Percentiles rank a stretch among this genome's conserved stretches.
phyloP scores from a whole-genome alignment of 1,139 yeast genomes.

The Hansenula sp. region DNA sequence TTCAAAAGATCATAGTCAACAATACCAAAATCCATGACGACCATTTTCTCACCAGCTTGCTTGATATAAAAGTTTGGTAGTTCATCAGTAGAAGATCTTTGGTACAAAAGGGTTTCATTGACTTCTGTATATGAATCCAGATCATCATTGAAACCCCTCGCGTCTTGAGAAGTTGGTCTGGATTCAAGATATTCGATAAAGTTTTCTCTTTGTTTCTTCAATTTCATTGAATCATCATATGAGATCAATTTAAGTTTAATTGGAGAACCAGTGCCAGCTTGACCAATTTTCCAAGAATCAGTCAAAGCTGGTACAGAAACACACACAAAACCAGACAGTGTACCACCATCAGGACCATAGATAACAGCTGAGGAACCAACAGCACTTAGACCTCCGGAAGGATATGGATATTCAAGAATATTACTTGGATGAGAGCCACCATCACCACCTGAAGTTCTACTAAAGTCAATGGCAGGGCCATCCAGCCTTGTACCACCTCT shows the following conservation, averaged over 20 bases:
- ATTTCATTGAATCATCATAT: constrained; percentile 26
- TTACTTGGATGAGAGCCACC: constrained; percentile 38
- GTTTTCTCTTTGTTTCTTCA: constrained; percentile 21
- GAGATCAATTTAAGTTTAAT: constrained; percentile 27
- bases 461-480: constrained; percentile 31
- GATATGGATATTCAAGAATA: constrained; percentile 33
- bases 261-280: constrained; percentile 28
- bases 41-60: constrained; percentile 34
- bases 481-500: constrained; percentile 34
- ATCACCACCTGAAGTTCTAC: constrained; percentile 31
- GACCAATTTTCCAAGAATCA: constrained; percentile 37
- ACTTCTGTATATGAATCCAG: constrained; percentile 20
- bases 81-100: constrained; percentile 9
- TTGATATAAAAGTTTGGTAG: constrained; percentile 26
- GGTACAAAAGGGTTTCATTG: constrained; percentile 19
- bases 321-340: constrained; percentile 34
- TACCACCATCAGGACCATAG: constrained; percentile 35
- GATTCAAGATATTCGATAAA: constrained; percentile 21
- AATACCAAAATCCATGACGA: constrained; percentile 30
- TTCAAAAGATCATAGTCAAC: constrained; percentile 28
- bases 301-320: constrained; percentile 28
- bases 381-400: constrained; percentile 31
- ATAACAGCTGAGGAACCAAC: constrained; percentile 31
- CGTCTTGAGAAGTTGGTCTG: constrained; percentile 14
- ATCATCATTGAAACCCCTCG: constrained; percentile 19